Evolutionary conservation across 441 rosid genomes (phyloP), one percentile per base, ranked within the genome.

Genomic region (Erodium trifolium): DNA sequence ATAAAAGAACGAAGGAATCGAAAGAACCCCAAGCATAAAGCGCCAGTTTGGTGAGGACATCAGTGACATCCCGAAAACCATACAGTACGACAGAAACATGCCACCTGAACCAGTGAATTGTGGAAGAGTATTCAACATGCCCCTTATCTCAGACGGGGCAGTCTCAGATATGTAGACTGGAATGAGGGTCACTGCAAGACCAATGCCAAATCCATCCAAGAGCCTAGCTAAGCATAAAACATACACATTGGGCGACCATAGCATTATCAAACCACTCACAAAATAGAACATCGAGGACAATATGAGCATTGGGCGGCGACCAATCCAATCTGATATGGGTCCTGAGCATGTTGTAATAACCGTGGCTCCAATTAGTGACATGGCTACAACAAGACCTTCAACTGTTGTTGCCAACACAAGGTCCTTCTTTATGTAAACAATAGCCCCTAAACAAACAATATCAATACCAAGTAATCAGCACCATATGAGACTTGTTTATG

Each of bases 361-460:
- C 0, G 91, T 86, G 19, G 93, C 93, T 69, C 93, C 93, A 47
- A 88, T 88, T 37, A 88, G 75, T 16, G 93, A 88, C 85, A 83
- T 86, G n/a, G 93, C 93, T 62, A 88, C 93, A 8, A 88, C 84
- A 39, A 88, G 88, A 72, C 91, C 93, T 78, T 88, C 90, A 4
- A 83, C 80, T 4, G 86, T 77, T n/a, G 88, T 83, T 45, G 74
- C 69, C 76, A 88, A 77, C 69, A 71, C 69, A 41, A 88, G 80
- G 37, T 88, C 93, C 63, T 76, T 72, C 76, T 82, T 82, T 73
- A 88, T 86, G 69, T 88, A 88, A 39, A 88, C 70, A 82, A 88
- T 80, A 74, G 88, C 82, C 67, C 90, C 93, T 88, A 78, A 66
- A 81, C 27, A 77, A 57, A 68, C 14, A 69, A 66, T 14, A 75